phyloP scores from a whole-genome alignment of 1,284 basidiomycete genomes.

The Cryptococcus sp. region DNA sequence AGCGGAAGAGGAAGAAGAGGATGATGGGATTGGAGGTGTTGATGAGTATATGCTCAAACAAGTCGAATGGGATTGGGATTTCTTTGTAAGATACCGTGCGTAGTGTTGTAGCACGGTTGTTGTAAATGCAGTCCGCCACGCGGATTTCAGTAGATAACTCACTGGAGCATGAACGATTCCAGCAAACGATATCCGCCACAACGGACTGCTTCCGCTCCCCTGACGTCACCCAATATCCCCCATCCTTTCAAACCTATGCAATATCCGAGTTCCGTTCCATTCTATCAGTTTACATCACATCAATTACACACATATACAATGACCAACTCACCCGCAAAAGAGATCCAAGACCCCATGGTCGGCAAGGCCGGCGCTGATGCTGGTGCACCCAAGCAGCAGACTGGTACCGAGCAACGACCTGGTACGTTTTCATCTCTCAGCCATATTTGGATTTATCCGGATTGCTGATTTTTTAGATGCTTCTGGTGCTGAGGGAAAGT shows the following conservation, averaged over 20 bases:
- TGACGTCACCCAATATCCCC: no score
- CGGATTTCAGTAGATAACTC: not conserved
- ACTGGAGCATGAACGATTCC: not conserved
- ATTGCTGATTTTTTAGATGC: constrained; percentile 1
- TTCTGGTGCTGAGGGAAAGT: constrained; percentile 1
- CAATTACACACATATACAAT: constrained; percentile 9
- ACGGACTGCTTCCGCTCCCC: no score
- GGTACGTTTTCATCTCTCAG: constrained; percentile 12
- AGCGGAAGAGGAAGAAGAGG: constrained; percentile 49
- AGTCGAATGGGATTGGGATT: constrained; percentile 69
- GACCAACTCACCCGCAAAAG: constrained; percentile 16
- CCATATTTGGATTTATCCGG: not conserved
- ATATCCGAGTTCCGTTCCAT: not conserved
- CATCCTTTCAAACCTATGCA: not conserved
- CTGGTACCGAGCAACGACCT: constrained; percentile 21
- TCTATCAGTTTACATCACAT: not conserved
- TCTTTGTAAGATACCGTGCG: constrained; percentile 52
- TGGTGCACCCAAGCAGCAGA: constrained; percentile 10
- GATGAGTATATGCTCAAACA: constrained; percentile 83
- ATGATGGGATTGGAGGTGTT: constrained; percentile 51
- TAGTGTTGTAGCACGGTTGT: not conserved
- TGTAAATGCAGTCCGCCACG: not conserved
- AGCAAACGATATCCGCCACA: no score
- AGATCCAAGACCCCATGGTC: constrained; percentile 14
- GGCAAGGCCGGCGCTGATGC: constrained; percentile 6